Percentiles rank a stretch among this genome's conserved stretches.
These are phyloP conservation scores for Fusarium nisikadoi DNA, from an alignment of 2,329 filamentous ascomycete genomes.

Conservation along the genomic window DNA sequence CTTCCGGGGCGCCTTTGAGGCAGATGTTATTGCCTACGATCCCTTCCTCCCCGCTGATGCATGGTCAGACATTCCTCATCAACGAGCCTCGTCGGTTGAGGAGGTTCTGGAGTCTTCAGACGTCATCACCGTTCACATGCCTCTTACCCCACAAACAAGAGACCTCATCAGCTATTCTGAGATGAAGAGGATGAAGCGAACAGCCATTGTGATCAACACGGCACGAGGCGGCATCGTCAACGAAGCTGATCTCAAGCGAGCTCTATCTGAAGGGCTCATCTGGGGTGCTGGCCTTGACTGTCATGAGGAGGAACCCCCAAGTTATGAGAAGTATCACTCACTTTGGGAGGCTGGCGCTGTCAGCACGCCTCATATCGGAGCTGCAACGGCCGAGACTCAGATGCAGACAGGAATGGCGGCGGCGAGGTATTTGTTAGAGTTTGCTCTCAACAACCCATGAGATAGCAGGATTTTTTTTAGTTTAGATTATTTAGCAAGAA, in stretches of 20 bases:
- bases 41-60: slow-evolving; percentile 47
- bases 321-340: slow-evolving; percentile 46
- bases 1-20: slow-evolving; percentile 51
- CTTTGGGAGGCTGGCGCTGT: slow-evolving; percentile 52
- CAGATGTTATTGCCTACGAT: slow-evolving; percentile 51
- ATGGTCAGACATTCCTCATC: slow-evolving; percentile 49
- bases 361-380: slow-evolving; percentile 59
- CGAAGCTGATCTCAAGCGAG: slow-evolving; percentile 48
- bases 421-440: slow-evolving; percentile 38
- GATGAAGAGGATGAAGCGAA: slow-evolving; percentile 50
- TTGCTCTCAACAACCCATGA: neutral
- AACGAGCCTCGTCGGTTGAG: slow-evolving; percentile 43
- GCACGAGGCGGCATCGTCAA: slow-evolving; percentile 55
- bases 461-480: fast-evolving
- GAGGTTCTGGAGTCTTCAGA: slow-evolving; percentile 49
- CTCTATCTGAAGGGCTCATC: slow-evolving; percentile 48
- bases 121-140: slow-evolving; percentile 52
- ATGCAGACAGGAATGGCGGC: slow-evolving; percentile 46
- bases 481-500: neutral
- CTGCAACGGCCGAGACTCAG: slow-evolving; percentile 52
- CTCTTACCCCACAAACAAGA: slow-evolving; percentile 48
- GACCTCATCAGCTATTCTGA: slow-evolving; percentile 47
- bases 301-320: slow-evolving; percentile 54
- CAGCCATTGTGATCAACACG: slow-evolving; percentile 54
- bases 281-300: slow-evolving; percentile 55